Conservation (phyloP, 2,329 filamentous ascomycete genomes). For the Neopestalotiopsis sp. region DNA sequence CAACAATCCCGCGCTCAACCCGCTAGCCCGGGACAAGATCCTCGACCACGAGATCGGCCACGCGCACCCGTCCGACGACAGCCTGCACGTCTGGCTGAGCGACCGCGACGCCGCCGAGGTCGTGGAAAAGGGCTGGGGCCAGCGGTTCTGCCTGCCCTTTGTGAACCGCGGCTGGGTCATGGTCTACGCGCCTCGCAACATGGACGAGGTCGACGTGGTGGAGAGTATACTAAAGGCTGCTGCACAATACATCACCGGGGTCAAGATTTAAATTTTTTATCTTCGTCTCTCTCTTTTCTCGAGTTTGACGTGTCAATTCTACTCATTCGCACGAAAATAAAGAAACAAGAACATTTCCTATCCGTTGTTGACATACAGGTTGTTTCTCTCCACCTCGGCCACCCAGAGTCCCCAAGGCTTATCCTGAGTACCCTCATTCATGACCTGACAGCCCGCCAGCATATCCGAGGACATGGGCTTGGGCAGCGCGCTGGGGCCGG, state of each 20-base stretch:
- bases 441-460: slow-evolving; percentile 5
- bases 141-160: slow-evolving; percentile 11
- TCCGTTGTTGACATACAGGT: slow-evolving; percentile 10
- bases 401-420: slow-evolving; percentile 16
- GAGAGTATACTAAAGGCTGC: slow-evolving; percentile 26
- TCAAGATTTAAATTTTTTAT: not conserved
- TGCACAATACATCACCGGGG: slow-evolving; percentile 24
- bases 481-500: not conserved
- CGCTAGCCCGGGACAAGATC: not conserved
- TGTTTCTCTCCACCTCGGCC: slow-evolving; percentile 10
- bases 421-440: slow-evolving; percentile 15
- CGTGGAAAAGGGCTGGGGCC: slow-evolving; percentile 13
- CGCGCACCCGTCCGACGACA: slow-evolving; percentile 12
- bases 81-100: slow-evolving; percentile 4
- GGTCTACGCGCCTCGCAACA: slow-evolving; percentile 46
- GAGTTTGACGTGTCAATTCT: not conserved
- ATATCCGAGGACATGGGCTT: slow-evolving; percentile 6
- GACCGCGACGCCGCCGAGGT: slow-evolving; percentile 7
- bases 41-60: slow-evolving; percentile 12
- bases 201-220: slow-evolving; percentile 40
- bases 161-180: slow-evolving; percentile 39
- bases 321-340: not conserved
- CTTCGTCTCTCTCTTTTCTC: too few relatives aligned
- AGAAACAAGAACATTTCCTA: not conserved
- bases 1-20: not conserved